These are phyloP conservation scores for Colletotrichum tropicicola DNA, from an alignment of 2,329 filamentous ascomycete genomes.

Conservation along the genomic window DNA sequence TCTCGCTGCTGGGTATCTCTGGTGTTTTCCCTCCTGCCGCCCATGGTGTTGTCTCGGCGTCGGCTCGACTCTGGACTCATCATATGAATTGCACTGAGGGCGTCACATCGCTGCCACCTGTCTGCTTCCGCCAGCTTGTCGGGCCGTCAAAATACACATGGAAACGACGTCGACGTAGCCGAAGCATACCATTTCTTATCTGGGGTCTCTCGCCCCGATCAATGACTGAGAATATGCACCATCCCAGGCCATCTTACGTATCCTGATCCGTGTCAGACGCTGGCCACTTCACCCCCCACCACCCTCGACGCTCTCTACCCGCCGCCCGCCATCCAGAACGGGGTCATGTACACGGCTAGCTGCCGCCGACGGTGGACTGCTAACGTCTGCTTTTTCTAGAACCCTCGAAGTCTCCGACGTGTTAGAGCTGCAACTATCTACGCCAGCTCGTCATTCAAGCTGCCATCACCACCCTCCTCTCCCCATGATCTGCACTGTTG, in stretches of 20 bases:
- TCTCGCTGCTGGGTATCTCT: too few species aligned
- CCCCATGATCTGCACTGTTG: constrained; percentile 17
- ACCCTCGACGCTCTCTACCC: constrained; percentile 3
- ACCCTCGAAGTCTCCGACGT: constrained; percentile 1
- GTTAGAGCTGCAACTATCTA: constrained; percentile 23
- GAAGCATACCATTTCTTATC: constrained; percentile 5
- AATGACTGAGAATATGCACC: constrained; percentile 9
- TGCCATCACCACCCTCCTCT: constrained; percentile 1
- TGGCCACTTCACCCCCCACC: constrained; percentile 5
- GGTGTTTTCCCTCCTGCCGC: too few species aligned
- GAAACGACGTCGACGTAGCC: neutral
- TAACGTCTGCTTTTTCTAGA: constrained; percentile 13
- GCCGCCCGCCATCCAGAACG: neutral
- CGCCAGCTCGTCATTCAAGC: constrained; percentile 24
- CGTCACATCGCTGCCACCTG: neutral
- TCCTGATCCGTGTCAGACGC: constrained; percentile 17
- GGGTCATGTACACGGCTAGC: constrained; percentile 27
- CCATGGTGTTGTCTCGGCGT: too few species aligned
- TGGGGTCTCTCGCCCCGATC: neutral
- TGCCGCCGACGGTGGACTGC: constrained; percentile 9
- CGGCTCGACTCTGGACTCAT: neutral
- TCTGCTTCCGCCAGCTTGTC: neutral
- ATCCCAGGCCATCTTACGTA: constrained; percentile 15
- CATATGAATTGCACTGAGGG: neutral
- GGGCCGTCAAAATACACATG: too few species aligned